Evolutionary conservation across 768 basidiomycete species (phyloP), one percentile per base, ranked within the genome.

Genomic region (Rhodotorula diobovata): DNA sequence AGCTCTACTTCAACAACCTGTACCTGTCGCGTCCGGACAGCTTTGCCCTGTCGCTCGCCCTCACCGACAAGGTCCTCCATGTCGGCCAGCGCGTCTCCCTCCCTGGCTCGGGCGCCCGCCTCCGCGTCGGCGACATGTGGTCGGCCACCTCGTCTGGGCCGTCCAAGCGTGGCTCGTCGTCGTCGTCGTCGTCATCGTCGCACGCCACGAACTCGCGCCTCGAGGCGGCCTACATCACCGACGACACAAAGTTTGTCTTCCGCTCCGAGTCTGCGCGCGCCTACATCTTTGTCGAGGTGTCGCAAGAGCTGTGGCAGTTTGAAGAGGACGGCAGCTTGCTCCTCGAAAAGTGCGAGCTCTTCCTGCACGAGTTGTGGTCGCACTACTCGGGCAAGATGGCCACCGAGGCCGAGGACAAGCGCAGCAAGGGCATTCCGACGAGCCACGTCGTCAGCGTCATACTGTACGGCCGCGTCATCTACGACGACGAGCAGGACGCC

Each of bases 241-340:
- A 88, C 35, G 81, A 85, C n/a, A 97, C 95, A 16, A 94, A 93
- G 80, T 82, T 89, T 21, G 87, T 99, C 43, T 94, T 89, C 77
- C 86, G 96, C 53, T 92, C 92, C 21, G 86, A 93, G 56, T 94
- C 93, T 2, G 93, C 94, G 54, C 92, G 90, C 77, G 85, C 89
- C 46, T 96, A 91, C 30, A 89, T 98, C 66, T 95, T 96, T 80
- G 92, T 99, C 59, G 94, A 97, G 83, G 90, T 99, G 25, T 95
- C 93, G 79, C 87, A 88, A 59, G 96, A 98, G 79, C 86, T 96
- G 65, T 98, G 92, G 91, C 91, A 96, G 77, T 98, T 98, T 78
- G 86, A 93, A 34, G 93, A 91, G 46, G 96, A 98, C 71, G 96
- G 96, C 34, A 93, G 96, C 80, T 87, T 73, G 62, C 67, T 77